Percentiles rank a stretch among this genome's conserved stretches.
phyloP scores from a whole-genome alignment of 345 rosid genomes.

The Eucalyptus globulus region DNA sequence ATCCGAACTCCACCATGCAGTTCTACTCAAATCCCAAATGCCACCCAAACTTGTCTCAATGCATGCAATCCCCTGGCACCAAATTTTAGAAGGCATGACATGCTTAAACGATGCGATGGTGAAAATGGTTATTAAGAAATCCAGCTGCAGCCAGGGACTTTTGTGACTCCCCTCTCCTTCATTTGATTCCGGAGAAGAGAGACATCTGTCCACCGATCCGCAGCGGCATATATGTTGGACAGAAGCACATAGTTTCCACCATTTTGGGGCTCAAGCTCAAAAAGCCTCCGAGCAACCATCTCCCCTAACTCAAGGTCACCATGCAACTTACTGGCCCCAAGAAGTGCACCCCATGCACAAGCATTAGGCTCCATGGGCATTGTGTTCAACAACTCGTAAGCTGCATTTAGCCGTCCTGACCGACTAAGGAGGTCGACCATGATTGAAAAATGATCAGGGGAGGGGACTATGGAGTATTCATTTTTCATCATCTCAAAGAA shows the following conservation, averaged over 20 bases:
- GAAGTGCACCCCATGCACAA: conserved; percentile 66
- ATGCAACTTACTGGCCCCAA: conserved; percentile 49
- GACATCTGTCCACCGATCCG: conserved; percentile 52
- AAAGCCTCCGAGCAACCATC: conserved; percentile 29
- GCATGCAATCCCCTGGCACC: background rate
- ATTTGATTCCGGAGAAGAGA: conserved; percentile 42
- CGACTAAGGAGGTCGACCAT: conserved; percentile 62
- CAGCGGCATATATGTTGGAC: conserved; percentile 61
- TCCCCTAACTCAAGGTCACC: conserved; percentile 43
- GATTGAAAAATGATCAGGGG: conserved; percentile 55
- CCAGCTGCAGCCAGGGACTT: conserved; percentile 52
- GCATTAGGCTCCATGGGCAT: conserved; percentile 50
- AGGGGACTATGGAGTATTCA: conserved; percentile 27
- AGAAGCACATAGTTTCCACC: conserved; percentile 56
- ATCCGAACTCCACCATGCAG: background rate
- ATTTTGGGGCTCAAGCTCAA: conserved; percentile 52
- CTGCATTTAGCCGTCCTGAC: conserved; percentile 39
- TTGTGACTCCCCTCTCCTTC: conserved; percentile 46
- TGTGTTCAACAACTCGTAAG: conserved; percentile 35
- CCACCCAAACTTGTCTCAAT: background rate
- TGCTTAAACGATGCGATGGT: background rate
- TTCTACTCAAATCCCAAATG: background rate
- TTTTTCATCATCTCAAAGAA: conserved; percentile 40
- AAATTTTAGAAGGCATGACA: background rate
- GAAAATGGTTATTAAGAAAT: background rate